Base-by-base conservation (phyloP, 2,329 filamentous ascomycete species). In the Nakataea oryzae region DNA sequence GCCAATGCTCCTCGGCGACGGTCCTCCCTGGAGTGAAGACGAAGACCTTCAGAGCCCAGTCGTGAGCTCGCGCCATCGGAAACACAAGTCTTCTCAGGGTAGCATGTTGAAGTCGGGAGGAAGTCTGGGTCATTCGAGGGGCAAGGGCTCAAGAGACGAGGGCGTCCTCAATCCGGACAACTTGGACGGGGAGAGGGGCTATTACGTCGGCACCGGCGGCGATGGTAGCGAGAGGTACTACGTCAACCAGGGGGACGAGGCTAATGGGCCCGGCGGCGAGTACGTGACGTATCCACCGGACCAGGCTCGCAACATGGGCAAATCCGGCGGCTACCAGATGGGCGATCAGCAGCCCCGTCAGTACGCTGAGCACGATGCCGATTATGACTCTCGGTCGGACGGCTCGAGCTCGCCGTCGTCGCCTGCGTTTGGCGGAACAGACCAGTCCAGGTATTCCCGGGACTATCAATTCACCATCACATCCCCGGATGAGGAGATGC, bases 391-490 rank as follows among this genome's bases (percentile, higher is more conserved):
- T 24, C 82, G 80, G 63, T 86, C 86, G 2, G 85, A 86, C 64
- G 79, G 78, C 17, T 85, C 84, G 21, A 86, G 83, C 72, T 74
- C 78, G 32, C 76, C 79, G 56, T 86, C 84, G 21, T 88, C 85
- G 11, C 83, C 85, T 1, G 80, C 79, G 32, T 81, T 78, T 64
- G 79, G 76, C 62, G 78, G 82, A 63, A 83, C 85, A 67, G 87
- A 92, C 70, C 83, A 91, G 71, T 90, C 87, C 62, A 85, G 92
- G 69, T 96, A 93, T 74, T 96, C 91, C 57, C 86, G 90, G 67
- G 91, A 96, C 74, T 97, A 96, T 73, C 90, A 96, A 69, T 96
- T 97, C 73, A 96, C 91, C 24, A 96, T 96, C 68, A 93, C 91
- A 21, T 96, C 91, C 17, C 92, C 93, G 6, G 95, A 97, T 73